Base-by-base conservation (phyloP, 75 land plant genomes). In the Cunninghamia lanceolata region DNA sequence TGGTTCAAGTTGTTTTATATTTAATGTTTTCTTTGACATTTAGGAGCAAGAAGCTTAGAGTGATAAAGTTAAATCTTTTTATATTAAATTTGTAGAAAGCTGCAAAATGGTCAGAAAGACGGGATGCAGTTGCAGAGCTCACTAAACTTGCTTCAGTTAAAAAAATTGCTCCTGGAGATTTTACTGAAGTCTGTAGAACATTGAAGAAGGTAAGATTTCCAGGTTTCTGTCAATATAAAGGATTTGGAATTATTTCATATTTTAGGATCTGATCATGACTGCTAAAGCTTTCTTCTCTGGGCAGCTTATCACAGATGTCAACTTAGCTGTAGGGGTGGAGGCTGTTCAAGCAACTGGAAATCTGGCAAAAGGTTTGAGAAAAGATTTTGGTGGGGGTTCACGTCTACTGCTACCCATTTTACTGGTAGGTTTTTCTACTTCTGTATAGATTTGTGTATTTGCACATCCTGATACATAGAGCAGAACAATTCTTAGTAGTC, bases 61-160 rank as follows among this genome's bases (percentile, higher is more conserved):
- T 36, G 38, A 68, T 46, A 42, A 32, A 73, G 83, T 21, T 83
- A 79, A 85, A 36, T 59, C 21, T 32, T 36, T 82, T 54, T 28
- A 36, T 53, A 38, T 68, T 40, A 83, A 77, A 39, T 86, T 56
- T 89, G 45, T 82, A 91, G 92, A 91, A 91, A 90, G 92, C 92
- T 39, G 83, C 92, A 85, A 91, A 91, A 75, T 91, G 92, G 92
- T 91, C 92, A 81, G 92, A 91, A 79, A 87, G 92, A 84, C 86
- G 92, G 34, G 92, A 91, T 85, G 92, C 92, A 59, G 92, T 91
- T 70, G 92, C 92, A 36, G 92, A 91, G 84, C 92, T 91, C 35
- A 91, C 91, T 28, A 91, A 91, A 83, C 89, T 91, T 36, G 88
- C 92, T 42, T 91, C 92, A n/a, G 92, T 84, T 28, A 91, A 87